A percentile compares a stretch with the other conserved stretches of the same genome.
Evolutionary conservation across 306 rosid species (phyloP).

Genomic region (Prunus mume): DNA sequence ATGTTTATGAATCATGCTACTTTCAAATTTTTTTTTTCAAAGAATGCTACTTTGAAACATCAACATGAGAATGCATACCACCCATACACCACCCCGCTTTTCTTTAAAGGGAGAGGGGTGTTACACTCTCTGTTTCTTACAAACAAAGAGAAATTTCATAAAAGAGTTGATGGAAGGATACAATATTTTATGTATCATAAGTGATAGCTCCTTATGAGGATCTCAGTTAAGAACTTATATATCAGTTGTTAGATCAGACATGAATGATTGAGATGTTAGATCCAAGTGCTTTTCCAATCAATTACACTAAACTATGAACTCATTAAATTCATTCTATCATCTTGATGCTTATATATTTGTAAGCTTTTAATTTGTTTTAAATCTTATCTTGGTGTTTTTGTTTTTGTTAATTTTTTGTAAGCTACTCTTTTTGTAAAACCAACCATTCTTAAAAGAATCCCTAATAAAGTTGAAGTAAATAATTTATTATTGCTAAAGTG

Average conservation of each 20-base stretch:
- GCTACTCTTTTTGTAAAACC: background rate
- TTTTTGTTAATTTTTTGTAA: background rate
- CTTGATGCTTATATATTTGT: background rate
- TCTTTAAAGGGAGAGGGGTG: background rate
- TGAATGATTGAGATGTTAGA: background rate
- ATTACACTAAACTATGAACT: background rate
- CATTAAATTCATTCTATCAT: background rate
- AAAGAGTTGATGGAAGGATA: too few relatives aligned
- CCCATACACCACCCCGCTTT: background rate
- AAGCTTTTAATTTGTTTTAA: background rate
- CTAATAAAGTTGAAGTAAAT: background rate
- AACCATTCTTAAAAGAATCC: background rate
- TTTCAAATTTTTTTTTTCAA: too few relatives aligned
- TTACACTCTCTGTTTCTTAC: background rate
- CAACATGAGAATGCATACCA: background rate
- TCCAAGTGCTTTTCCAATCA: background rate
- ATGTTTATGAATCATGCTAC: background rate
- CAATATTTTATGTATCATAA: too few relatives aligned
- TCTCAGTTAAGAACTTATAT: background rate
- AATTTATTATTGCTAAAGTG: background rate
- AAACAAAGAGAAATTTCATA: too few relatives aligned
- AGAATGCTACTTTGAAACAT: slow-evolving; percentile 1
- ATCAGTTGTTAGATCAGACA: background rate
- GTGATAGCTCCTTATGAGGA: background rate
- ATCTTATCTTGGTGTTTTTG: background rate